phyloP scores from a whole-genome alignment of 345 rosid species.

The Anacardium occidentale region DNA sequence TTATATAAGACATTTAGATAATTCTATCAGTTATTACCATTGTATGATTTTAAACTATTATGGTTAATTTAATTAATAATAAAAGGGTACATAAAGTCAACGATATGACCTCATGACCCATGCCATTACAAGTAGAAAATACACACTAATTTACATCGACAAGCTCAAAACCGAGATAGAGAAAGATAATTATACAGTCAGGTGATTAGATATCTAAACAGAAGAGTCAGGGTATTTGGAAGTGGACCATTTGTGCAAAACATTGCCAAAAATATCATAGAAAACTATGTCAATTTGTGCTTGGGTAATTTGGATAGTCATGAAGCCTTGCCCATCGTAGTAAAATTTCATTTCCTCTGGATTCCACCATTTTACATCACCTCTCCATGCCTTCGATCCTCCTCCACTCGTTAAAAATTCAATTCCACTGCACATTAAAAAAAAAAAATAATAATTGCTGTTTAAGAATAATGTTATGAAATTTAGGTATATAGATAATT shows the following conservation, averaged over 20 bases:
- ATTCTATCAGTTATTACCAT: no score
- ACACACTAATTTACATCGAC: no score
- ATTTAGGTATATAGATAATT: background rate
- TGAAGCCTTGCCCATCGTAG: slow-evolving; percentile 22
- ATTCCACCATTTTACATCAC: slow-evolving; percentile 14
- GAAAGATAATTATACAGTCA: no score
- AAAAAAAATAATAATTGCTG: background rate
- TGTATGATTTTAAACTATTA: no score
- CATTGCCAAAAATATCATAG: slow-evolving; percentile 8
- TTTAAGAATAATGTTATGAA: background rate
- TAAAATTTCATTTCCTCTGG: slow-evolving; percentile 13
- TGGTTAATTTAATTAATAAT: no score
- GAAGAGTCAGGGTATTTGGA: slow-evolving; percentile 4
- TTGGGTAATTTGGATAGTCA: slow-evolving; percentile 11
- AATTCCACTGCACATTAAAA: slow-evolving; percentile 4
- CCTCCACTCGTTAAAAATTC: slow-evolving; percentile 25
- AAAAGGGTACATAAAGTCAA: no score
- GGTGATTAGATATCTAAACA: background rate
- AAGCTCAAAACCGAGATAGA: no score
- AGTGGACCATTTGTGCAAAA: slow-evolving; percentile 12
- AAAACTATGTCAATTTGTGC: slow-evolving; percentile 2
- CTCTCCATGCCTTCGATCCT: slow-evolving; percentile 23
- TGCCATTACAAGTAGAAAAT: no score
- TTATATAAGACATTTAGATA: no score
- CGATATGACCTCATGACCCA: no score